Conservation (phyloP, 2,329 filamentous ascomycete genomes). For the Falciphora oryzae region DNA sequence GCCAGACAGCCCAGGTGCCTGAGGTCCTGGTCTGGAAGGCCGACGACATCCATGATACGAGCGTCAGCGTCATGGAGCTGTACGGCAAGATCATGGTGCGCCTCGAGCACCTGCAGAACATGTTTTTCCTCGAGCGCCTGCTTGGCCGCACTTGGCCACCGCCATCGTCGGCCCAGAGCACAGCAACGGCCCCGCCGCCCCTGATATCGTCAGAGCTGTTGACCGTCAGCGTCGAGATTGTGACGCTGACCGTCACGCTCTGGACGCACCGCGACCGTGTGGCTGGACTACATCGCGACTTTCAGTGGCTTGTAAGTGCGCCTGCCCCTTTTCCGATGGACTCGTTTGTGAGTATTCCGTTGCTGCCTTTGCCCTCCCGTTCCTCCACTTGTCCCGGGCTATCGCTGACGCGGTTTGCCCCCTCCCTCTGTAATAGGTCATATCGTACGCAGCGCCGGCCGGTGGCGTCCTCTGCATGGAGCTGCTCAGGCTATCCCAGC, state of each 20-base stretch:
- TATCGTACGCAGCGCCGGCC: conserved; percentile 43
- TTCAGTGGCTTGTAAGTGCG: conserved; percentile 41
- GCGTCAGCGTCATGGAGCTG: conserved; percentile 24
- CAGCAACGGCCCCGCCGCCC: neutral
- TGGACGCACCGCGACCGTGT: conserved; percentile 46
- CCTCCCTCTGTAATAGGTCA: conserved; percentile 27
- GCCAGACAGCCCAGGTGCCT: conserved; percentile 28
- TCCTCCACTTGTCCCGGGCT: no score
- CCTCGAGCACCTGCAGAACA: conserved; percentile 48
- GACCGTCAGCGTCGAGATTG: conserved; percentile 40
- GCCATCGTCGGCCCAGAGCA: neutral
- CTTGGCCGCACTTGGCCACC: conserved; percentile 32
- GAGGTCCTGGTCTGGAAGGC: conserved; percentile 32
- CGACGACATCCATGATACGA: conserved; percentile 29
- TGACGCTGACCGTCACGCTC: conserved; percentile 37
- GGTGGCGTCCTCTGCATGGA: conserved; percentile 46
- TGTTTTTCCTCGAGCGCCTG: conserved; percentile 53
- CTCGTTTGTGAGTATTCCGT: neutral
- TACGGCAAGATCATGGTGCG: conserved; percentile 41
- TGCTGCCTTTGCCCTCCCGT: no score
- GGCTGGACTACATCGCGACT: conserved; percentile 33
- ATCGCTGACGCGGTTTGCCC: neutral
- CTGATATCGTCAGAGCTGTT: conserved; percentile 31
- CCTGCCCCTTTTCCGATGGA: neutral
- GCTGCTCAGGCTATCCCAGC: conserved; percentile 36